Evolutionary conservation across 306 rosid species (phyloP), one percentile per base, ranked within the genome.

Genomic region (Adenanthera pavonina): DNA sequence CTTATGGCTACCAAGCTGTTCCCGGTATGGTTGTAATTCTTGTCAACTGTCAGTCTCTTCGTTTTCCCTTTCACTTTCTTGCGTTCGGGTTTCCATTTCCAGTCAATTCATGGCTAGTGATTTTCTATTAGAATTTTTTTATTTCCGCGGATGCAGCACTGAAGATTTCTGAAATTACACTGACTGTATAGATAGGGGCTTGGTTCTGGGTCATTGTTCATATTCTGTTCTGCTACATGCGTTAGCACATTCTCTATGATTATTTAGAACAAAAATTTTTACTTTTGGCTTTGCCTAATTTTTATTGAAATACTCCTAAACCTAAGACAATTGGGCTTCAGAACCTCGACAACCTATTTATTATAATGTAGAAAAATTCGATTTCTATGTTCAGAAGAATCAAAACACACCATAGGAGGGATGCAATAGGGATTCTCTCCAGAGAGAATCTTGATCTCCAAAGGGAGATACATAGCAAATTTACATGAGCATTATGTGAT

Each of bases 1-100:
- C 25, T 47, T 25, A 47, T 8, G 59, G 60, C 43, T 71, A 71
- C 75, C 75, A 71, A 71, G 43, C 75, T 35, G 75, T 71, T 71
- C 56, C 59, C 3, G 75, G 75, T 71, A 71, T 33, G 53, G 33
- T 3, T 67, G 13, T 56, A n/a, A 56, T 56, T 19, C 13, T 56
- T 19, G 61, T n/a, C 11, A 56, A 2, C 4, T n/a, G 33, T 34
- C 8, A 49, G n/a, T 51, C 30, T 49, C 9, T 49, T 13, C 17
- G 13, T 4, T 46, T 46, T 46, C 13, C 51, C 51, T 9, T 46
- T 46, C 66, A 59, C 46, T 64, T 33, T 64, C 44, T 5, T 35
- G 11, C 38, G 9, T 35, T 14, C 35, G 10, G 19, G 19, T 64
- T 64, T 64, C n/a, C 14, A 64, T 9, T 41, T 4, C 5, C 6